Evolutionary conservation across 768 basidiomycete species (phyloP).

Genomic region (Russula griseocarnosa): DNA sequence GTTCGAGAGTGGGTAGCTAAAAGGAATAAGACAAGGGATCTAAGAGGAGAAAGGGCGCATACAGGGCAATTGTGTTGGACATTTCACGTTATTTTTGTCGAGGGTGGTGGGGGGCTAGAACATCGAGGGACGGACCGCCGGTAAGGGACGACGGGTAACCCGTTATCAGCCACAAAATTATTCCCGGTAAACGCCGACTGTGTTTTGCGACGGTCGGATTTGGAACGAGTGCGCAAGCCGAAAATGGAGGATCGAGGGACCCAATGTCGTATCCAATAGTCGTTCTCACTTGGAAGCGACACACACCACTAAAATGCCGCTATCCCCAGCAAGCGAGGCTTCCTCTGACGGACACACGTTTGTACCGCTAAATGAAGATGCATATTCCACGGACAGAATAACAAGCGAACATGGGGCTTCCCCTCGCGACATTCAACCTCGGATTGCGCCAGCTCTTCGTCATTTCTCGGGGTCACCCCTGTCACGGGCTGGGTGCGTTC

Average conservation of each 20-base stretch:
- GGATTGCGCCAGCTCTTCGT: conserved; percentile 11
- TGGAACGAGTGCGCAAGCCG: background rate
- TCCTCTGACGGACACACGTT: conserved; percentile 25
- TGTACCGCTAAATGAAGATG: conserved; percentile 15
- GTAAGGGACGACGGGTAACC: background rate
- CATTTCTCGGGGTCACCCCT: conserved; percentile 31
- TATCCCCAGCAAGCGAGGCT: conserved; percentile 14
- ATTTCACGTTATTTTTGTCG: conserved; percentile 30
- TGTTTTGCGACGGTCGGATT: background rate
- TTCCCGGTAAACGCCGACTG: background rate
- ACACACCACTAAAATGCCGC: conserved; percentile 13
- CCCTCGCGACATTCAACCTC: conserved; percentile 30
- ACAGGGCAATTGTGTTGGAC: conserved; percentile 54
- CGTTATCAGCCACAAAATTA: background rate
- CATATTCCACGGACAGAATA: background rate
- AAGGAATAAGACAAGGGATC: background rate
- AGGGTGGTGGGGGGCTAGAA: background rate
- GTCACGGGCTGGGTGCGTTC: conserved; percentile 34
- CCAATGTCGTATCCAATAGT: conserved; percentile 9
- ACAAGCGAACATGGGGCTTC: conserved; percentile 17
- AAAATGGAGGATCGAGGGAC: background rate
- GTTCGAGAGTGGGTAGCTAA: conserved; percentile 80
- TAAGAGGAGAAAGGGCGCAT: conserved; percentile 26
- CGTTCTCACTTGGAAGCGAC: background rate
- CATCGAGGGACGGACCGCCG: too few relatives aligned